Conservation (phyloP, 768 basidiomycete genomes). For the Exidia glandulosa region DNA sequence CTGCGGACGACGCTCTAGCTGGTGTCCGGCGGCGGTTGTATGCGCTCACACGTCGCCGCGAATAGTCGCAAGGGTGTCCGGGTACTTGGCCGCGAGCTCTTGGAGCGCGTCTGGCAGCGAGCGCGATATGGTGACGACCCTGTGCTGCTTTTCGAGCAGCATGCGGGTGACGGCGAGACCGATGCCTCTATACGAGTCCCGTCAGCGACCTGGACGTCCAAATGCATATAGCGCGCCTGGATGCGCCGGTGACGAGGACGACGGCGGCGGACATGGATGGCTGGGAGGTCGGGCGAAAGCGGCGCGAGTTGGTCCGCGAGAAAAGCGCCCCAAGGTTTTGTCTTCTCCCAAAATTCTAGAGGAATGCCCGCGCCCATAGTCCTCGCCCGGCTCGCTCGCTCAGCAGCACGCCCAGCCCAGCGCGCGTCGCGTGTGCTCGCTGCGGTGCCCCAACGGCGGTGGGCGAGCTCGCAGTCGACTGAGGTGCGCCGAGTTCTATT, state of each 20-base stretch:
- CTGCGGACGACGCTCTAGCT: slow-evolving; percentile 25
- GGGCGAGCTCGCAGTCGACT: slow-evolving; percentile 26
- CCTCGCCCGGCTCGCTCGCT: too few species aligned
- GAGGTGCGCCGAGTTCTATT: slow-evolving; percentile 31
- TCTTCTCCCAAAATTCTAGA: neutral
- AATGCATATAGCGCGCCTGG: slow-evolving; percentile 38
- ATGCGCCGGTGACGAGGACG: slow-evolving; percentile 77
- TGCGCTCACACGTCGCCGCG: slow-evolving; percentile 67
- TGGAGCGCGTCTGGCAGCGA: slow-evolving; percentile 53
- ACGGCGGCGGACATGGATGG: slow-evolving; percentile 33
- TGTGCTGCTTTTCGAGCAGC: slow-evolving; percentile 53
- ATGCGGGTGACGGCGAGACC: slow-evolving; percentile 69
- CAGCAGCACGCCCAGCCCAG: neutral
- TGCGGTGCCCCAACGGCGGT: neutral
- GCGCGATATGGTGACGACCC: slow-evolving; percentile 70
- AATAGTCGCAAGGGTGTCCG: slow-evolving; percentile 36
- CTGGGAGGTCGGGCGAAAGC: slow-evolving; percentile 7
- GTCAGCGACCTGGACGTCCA: slow-evolving; percentile 4
- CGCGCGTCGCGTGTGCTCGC: neutral
- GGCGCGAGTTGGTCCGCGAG: neutral
- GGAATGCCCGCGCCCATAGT: neutral
- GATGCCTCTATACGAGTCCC: slow-evolving; percentile 37
- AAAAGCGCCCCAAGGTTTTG: neutral
- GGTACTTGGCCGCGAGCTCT: slow-evolving; percentile 31
- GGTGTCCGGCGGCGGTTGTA: neutral